Conservation (phyloP, 768 basidiomycete genomes). For the Trametes punicea region DNA sequence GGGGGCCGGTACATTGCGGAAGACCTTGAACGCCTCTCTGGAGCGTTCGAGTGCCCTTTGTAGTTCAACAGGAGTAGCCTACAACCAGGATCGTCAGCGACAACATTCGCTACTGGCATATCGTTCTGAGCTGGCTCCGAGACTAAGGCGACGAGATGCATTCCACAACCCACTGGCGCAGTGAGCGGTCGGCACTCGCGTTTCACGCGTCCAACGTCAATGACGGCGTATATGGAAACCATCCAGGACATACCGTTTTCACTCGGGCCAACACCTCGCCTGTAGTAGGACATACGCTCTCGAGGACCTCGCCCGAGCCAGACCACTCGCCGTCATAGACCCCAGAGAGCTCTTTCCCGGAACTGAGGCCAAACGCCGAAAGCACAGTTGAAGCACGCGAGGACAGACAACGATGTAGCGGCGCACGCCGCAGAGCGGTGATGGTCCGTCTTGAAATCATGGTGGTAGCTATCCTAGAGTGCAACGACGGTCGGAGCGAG, state of each 20-base stretch:
- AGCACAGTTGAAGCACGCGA: conserved; percentile 68
- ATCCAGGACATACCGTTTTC: conserved; percentile 49
- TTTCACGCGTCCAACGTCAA: neutral
- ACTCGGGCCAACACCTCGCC: conserved; percentile 81
- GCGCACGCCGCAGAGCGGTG: conserved; percentile 13
- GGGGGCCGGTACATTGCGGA: conserved; percentile 82
- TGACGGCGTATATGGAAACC: too few relatives aligned
- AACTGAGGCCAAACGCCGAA: conserved; percentile 56
- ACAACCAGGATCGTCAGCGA: neutral
- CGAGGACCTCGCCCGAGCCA: conserved; percentile 67
- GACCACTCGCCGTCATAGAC: conserved; percentile 84
- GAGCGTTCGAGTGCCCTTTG: conserved; percentile 64
- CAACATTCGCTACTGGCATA: too few relatives aligned
- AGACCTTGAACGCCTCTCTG: conserved; percentile 65
- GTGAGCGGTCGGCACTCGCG: too few relatives aligned
- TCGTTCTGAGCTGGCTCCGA: too few relatives aligned
- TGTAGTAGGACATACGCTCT: conserved; percentile 80
- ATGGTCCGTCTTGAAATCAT: conserved; percentile 13
- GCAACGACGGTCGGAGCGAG: neutral
- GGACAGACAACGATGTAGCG: conserved; percentile 50
- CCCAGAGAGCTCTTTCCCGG: conserved; percentile 57
- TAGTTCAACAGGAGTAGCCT: conserved; percentile 75
- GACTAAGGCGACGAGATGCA: neutral
- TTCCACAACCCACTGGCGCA: too few relatives aligned
- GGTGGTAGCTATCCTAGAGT: too few relatives aligned